Evolutionary conservation across 441 rosid species (phyloP), one percentile per base, ranked within the genome.

Genomic region (Gossypium gossypioides): DNA sequence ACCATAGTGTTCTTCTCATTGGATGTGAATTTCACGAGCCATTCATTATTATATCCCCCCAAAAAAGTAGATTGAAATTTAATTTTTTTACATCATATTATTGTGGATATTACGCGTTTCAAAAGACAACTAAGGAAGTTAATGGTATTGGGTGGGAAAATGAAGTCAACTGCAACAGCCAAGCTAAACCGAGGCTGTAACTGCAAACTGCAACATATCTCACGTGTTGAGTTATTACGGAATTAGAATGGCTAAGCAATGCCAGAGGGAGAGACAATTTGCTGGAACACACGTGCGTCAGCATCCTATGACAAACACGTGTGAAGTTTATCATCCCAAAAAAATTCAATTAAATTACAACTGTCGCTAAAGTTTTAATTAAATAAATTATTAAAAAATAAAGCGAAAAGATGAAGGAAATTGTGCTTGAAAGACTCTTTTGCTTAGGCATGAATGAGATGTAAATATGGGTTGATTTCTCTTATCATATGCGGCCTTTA

Each of bases 241-340:
- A 34, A 6, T 34, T 34, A 6, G 8, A 5, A 59, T 4, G 19
- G 15, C 52, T 16, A 50, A 50, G 18, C 54, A 50, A 9, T 22
- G 10, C 6, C 2, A 48, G 56, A 21, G 58, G 0, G n/a, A 34
- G n/a, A 29, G 51, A 51, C 50, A 55, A 15, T 4, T 16, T 37
- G 29, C 10, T 16, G 52, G 22, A 18, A 34, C 34, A 44, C 66
- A 13, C 60, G 65, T 46, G 32, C 12, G 22, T 51, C 13, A 42
- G 52, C 32, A 25, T 52, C 46, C 34, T 8, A 52, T 34, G 78
- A 75, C 22, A 69, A 75, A 16, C 70, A 75, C 74, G 34, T 7
- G 56, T 12, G 19, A 42, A 22, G 13, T 46, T 13, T 16, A 57
- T 3, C 27, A 8, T 19, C 27, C 27, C 25, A 2, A 7, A 55